phyloP scores from a whole-genome alignment of 1,284 basidiomycete genomes.

The Ganoderma meredithae region DNA sequence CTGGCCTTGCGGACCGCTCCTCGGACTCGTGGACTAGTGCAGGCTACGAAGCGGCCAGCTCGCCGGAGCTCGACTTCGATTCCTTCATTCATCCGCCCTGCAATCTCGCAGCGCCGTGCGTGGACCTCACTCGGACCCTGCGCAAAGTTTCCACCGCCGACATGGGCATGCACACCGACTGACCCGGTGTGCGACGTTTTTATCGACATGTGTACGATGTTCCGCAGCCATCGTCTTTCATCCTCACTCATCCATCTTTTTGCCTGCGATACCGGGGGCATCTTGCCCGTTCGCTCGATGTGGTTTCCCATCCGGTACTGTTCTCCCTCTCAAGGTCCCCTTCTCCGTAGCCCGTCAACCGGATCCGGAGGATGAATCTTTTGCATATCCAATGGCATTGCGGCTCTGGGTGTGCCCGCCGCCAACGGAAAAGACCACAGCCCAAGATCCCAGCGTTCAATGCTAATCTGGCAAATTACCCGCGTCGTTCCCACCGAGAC shows the following conservation, averaged over 20 bases:
- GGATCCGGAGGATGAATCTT: neutral
- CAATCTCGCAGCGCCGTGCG: neutral
- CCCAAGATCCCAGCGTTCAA: conserved; percentile 15
- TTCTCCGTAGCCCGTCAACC: neutral
- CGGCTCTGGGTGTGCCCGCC: neutral
- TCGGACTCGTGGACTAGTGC: neutral
- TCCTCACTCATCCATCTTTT: neutral
- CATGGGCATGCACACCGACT: neutral
- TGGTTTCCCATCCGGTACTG: neutral
- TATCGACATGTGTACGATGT: neutral
- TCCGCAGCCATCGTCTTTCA: neutral
- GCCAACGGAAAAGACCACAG: neutral
- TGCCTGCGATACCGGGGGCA: conserved; percentile 6
- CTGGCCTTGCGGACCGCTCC: neutral
- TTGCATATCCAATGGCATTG: neutral
- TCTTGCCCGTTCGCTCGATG: conserved; percentile 2
- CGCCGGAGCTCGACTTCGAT: conserved; percentile 8
- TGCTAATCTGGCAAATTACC: conserved; percentile 17
- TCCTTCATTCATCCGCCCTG: conserved; percentile 3
- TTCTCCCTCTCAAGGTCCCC: neutral
- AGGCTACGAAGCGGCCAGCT: conserved; percentile 2
- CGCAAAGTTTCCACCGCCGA: neutral
- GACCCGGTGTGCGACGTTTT: neutral
- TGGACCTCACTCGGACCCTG: conserved; percentile 15
- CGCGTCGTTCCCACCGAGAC: conserved; percentile 6